These are phyloP conservation scores for Colletotrichum orbiculare DNA, from an alignment of 2,329 filamentous ascomycete species.

Conservation along the genomic window DNA sequence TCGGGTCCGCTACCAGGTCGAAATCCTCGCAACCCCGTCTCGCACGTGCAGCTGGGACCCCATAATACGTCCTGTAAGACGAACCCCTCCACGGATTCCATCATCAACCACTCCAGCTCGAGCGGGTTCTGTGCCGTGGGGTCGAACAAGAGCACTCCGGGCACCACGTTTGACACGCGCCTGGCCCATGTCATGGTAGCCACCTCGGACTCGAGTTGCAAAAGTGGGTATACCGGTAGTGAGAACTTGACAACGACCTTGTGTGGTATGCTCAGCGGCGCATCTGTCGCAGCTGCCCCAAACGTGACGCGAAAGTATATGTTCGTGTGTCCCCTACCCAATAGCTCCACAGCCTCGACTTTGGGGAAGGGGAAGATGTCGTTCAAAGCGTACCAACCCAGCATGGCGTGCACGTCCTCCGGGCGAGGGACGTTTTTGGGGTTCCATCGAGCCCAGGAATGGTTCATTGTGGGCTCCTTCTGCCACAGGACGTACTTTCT, in stretches of 20 bases:
- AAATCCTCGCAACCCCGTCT: constrained; percentile 15
- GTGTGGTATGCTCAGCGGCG: background rate
- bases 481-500: too few species aligned
- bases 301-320: constrained; percentile 18
- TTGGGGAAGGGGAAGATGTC: background rate
- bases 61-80: constrained; percentile 14
- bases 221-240: constrained; percentile 29
- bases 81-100: constrained; percentile 25
- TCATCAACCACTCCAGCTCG: constrained; percentile 36
- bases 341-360: background rate
- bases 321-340: constrained; percentile 8
- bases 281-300: background rate
- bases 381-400: background rate
- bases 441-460: background rate
- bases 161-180: constrained; percentile 2
- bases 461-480: too few species aligned
- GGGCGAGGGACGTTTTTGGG: too few species aligned
- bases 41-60: constrained; percentile 2
- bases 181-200: constrained; percentile 31
- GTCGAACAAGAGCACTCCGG: constrained; percentile 29
- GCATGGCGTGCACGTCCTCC: background rate
- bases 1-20: background rate
- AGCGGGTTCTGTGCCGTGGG: constrained; percentile 31
- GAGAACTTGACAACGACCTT: constrained; percentile 25
- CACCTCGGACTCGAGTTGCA: constrained; percentile 35